phyloP scores from a whole-genome alignment of 2,329 filamentous ascomycete genomes.

The Lecanicillium sp. region DNA sequence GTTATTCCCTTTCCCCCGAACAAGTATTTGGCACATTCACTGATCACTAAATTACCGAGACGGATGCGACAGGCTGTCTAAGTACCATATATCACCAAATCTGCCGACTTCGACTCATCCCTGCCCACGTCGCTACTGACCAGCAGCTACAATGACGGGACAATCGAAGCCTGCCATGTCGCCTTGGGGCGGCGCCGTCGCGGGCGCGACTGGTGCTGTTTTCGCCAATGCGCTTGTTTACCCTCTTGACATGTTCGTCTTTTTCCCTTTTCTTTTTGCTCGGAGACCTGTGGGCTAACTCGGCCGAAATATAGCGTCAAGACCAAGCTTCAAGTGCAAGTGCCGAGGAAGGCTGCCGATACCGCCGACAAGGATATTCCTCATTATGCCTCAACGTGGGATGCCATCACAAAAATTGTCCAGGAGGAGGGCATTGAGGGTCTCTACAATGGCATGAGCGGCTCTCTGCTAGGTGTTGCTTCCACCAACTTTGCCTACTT shows the following conservation, averaged over 20 bases:
- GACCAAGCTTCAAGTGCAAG: conserved; percentile 91
- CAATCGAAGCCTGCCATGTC: conserved; percentile 68
- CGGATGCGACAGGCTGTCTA: neutral
- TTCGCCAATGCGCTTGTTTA: conserved; percentile 94
- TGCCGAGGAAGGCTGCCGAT: conserved; percentile 53
- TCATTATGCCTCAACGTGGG: conserved; percentile 82
- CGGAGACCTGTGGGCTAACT: neutral
- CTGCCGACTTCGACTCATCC: neutral
- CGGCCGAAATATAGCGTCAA: conserved; percentile 63
- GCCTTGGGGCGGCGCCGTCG: conserved; percentile 88
- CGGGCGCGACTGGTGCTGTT: conserved; percentile 87
- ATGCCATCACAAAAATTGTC: conserved; percentile 81
- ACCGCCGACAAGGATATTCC: conserved; percentile 42
- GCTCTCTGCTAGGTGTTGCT: conserved; percentile 82
- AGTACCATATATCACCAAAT: too few relatives aligned
- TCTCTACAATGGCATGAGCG: conserved; percentile 83
- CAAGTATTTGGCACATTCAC: neutral
- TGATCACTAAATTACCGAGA: neutral
- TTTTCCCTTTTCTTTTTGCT: conserved; percentile 11
- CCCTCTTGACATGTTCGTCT: conserved; percentile 84
- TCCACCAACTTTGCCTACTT: conserved; percentile 99
- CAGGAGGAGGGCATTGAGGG: conserved; percentile 73
- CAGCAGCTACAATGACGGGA: conserved; percentile 37
- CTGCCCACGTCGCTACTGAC: neutral
- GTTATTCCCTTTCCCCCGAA: neutral